Conservation (phyloP, 495 filamentous ascomycete genomes). For the Hypoxylon perforatum region DNA sequence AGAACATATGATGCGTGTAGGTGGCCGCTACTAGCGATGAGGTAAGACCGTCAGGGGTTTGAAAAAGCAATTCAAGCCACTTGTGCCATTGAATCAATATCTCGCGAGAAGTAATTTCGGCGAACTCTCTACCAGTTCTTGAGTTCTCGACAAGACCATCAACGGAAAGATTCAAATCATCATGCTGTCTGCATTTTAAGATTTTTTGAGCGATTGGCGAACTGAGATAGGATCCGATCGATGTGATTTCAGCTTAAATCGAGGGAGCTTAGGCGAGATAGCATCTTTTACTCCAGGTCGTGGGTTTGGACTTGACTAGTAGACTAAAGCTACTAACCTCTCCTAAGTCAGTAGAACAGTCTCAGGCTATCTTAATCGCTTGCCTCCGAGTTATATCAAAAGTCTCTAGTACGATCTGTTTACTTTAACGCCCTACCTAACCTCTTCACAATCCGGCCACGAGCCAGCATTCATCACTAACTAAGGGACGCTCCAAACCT, state of each 20-base stretch:
- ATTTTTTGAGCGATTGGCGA: too few relatives aligned
- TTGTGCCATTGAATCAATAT: background rate
- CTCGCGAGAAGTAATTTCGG: background rate
- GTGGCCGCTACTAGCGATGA: too few relatives aligned
- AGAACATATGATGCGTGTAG: too few relatives aligned
- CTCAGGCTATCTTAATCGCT: background rate
- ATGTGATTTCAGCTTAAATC: too few relatives aligned
- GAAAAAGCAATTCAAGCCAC: background rate
- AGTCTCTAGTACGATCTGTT: background rate
- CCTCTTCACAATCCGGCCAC: conserved; percentile 13
- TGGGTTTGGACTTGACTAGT: background rate
- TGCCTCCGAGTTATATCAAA: background rate
- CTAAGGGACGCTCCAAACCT: conserved; percentile 3
- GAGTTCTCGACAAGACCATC: too few relatives aligned
- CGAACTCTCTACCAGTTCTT: too few relatives aligned
- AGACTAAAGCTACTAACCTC: background rate
- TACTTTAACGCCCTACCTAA: background rate
- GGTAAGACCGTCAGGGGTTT: background rate
- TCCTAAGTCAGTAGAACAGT: background rate
- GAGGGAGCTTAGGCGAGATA: too few relatives aligned
- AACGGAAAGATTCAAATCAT: too few relatives aligned
- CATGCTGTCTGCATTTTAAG: too few relatives aligned
- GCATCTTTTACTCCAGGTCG: too few relatives aligned
- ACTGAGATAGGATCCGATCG: too few relatives aligned
- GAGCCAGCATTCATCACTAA: too few relatives aligned